Evolutionary conservation across 139 green algal genomes (phyloP).

Genomic region (Microglena sp.): DNA sequence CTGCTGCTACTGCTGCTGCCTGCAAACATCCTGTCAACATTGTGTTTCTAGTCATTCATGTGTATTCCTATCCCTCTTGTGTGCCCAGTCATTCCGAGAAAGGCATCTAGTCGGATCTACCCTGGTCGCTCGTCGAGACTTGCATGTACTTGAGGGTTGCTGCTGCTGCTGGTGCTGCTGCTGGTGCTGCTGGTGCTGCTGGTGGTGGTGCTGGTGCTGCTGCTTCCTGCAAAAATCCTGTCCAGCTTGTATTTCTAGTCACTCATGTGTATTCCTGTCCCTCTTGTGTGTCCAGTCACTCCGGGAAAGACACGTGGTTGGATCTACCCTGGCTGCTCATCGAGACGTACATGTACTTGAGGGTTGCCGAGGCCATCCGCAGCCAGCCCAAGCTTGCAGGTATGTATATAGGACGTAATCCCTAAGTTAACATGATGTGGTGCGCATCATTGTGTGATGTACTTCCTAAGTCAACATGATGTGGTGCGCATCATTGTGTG

Average conservation of each 20-base stretch:
- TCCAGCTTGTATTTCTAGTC: not conserved
- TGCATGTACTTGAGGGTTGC: conserved; percentile 27
- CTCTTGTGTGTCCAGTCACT: too few relatives aligned
- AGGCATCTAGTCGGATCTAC: conserved; percentile 22
- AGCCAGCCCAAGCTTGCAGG: conserved; percentile 10
- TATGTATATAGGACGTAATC: not conserved
- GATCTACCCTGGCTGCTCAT: conserved; percentile 33
- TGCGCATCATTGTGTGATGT: too few relatives aligned
- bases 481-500: too few relatives aligned
- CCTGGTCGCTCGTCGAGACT: conserved; percentile 39
- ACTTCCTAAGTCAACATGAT: too few relatives aligned
- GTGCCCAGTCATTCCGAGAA: too few relatives aligned
- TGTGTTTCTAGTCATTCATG: not conserved
- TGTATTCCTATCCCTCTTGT: not conserved
- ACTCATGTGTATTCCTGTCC: not conserved
- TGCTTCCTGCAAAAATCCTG: not conserved
- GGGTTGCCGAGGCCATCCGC: conserved; percentile 6
- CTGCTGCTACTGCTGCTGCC: too few relatives aligned
- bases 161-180: not conserved
- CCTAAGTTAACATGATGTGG: too few relatives aligned
- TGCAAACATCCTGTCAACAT: too few relatives aligned
- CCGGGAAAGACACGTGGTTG: conserved; percentile 24
- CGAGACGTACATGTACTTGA: conserved; percentile 36
- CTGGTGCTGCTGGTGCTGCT: not conserved
- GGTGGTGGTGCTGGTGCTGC: not conserved